These are phyloP conservation scores for Cutaneotrichosporon cutaneum DNA, from an alignment of 1,284 basidiomycete species.

Conservation along the genomic window DNA sequence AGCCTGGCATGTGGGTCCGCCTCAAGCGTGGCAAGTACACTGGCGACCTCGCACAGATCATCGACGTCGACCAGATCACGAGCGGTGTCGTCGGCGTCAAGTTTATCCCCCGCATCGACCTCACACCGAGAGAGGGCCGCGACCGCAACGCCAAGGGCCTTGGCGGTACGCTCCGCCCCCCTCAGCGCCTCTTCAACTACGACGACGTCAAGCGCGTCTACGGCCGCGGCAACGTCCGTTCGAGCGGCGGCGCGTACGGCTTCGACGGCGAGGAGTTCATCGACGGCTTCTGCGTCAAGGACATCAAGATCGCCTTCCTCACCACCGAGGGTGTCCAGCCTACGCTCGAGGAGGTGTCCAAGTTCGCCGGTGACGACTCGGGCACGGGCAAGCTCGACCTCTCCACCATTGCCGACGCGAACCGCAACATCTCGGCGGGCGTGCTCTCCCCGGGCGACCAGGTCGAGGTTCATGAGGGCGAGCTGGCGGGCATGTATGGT, in stretches of 20 bases:
- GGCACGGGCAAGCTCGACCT: constrained; percentile 44
- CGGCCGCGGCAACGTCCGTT: constrained; percentile 70
- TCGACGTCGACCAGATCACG: constrained; percentile 92
- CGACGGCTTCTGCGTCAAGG: constrained; percentile 95
- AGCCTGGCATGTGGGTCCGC: constrained; percentile 90
- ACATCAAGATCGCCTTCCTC: constrained; percentile 79
- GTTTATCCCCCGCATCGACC: constrained; percentile 94
- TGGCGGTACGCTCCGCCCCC: constrained; percentile 61
- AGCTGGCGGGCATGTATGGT: constrained; percentile 90
- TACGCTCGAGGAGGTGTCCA: constrained; percentile 91
- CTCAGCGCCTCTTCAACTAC: constrained; percentile 88
- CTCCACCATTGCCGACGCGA: constrained; percentile 49
- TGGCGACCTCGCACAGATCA: constrained; percentile 91
- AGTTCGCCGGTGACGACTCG: constrained; percentile 65
- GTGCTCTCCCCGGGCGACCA: constrained; percentile 97
- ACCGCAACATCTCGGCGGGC: constrained; percentile 58
- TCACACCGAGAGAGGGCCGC: constrained; percentile 85
- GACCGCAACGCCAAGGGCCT: constrained; percentile 55
- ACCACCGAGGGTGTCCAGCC: constrained; percentile 89
- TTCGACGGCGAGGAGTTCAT: constrained; percentile 93
- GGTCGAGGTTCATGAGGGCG: constrained; percentile 95
- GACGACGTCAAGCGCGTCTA: constrained; percentile 90
- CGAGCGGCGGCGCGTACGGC: constrained; percentile 66
- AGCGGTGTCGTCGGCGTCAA: constrained; percentile 70
- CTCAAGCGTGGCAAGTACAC: constrained; percentile 91